Evolutionary conservation across 495 filamentous ascomycete genomes (phyloP), one percentile per base, ranked within the genome.

Genomic region (Alectoria sarmentosa): DNA sequence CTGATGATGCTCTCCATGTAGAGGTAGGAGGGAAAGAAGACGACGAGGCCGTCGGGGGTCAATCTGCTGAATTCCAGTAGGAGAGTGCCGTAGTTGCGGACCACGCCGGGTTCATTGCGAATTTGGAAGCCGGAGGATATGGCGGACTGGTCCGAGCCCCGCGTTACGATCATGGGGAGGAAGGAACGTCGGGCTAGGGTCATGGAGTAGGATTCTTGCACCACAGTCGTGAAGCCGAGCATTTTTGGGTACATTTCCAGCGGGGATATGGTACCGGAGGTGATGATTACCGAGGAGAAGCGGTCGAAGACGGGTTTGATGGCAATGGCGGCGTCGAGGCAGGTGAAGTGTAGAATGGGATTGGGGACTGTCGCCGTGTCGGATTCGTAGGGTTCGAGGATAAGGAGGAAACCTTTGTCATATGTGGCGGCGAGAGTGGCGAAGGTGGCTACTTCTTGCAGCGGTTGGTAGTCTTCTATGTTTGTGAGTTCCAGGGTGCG

Each of bases 201-300:
- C 92, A 99, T 98, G 66, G 83, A 84, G 78, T 98, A 99, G 3
- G 95, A 98, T 73, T 98, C 91, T 72, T 97, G 91, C 38, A 98
- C 86, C 21, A 97, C 92, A 15, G 91, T 88, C 4, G 78, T 81
- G 76, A 99, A 99, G 52, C 88, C 89, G 14, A 99, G 85, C 94
- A 99, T 97, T 70, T 96, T 96, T 0, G 95, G 95, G 73, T 98
- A 99, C 92, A 99, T 98, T 73, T 99, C 95, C 7, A 99, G 74
- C 0, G 95, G 95, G 0, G 94, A 97, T 60, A 99, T 88, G 5
- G 95, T 99, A 26, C 95, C 95, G 0, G 95, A 98, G 8, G 95
- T 99, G 74, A 99, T 97, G 75, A 99, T 92, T 62, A 99, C 95
- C 10, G 95, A 97, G 71, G 86, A 89, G 74, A 99, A 99, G 41